A percentile compares a stretch with the other conserved stretches of the same genome.
Evolutionary conservation across 495 filamentous ascomycete genomes (phyloP).

Genomic region (Cenococcum geophilum): DNA sequence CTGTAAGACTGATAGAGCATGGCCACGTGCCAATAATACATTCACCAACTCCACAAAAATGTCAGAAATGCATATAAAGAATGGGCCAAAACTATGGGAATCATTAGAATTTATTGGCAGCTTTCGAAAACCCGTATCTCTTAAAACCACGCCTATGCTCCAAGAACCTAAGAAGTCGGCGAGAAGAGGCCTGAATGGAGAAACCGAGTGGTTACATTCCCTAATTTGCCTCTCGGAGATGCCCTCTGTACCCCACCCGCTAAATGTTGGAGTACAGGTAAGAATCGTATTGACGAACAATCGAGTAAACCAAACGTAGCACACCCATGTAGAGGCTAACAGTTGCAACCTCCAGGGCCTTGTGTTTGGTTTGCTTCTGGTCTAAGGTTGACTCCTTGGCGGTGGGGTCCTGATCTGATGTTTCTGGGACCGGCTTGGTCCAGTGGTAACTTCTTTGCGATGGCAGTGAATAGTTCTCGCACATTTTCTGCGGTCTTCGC

Average conservation of each 20-base stretch:
- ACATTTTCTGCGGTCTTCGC: conserved; percentile 97
- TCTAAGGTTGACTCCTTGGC: conserved; percentile 74
- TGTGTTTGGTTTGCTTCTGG: conserved; percentile 73
- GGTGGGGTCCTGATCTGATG: conserved; percentile 59
- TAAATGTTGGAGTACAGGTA: neutral
- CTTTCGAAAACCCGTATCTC: neutral
- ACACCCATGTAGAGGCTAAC: conserved; percentile 43
- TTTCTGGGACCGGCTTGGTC: conserved; percentile 88
- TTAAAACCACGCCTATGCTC: conserved; percentile 9
- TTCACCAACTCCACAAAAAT: too few relatives aligned
- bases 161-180: conserved; percentile 2
- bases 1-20: too few relatives aligned
- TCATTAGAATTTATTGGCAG: conserved; percentile 9
- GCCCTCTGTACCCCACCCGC: neutral
- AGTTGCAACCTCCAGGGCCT: conserved; percentile 66
- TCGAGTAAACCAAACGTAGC: conserved; percentile 2
- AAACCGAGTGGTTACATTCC: neutral
- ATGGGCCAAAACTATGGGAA: neutral
- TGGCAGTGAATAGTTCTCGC: conserved; percentile 91
- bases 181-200: neutral
- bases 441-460: conserved; percentile 92
- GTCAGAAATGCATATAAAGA: neutral
- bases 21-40: too few relatives aligned
- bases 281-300: conserved; percentile 7
- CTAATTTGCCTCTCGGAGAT: neutral